Base-by-base conservation (phyloP, 208 protist species). In the Leishmania guyanensis region DNA sequence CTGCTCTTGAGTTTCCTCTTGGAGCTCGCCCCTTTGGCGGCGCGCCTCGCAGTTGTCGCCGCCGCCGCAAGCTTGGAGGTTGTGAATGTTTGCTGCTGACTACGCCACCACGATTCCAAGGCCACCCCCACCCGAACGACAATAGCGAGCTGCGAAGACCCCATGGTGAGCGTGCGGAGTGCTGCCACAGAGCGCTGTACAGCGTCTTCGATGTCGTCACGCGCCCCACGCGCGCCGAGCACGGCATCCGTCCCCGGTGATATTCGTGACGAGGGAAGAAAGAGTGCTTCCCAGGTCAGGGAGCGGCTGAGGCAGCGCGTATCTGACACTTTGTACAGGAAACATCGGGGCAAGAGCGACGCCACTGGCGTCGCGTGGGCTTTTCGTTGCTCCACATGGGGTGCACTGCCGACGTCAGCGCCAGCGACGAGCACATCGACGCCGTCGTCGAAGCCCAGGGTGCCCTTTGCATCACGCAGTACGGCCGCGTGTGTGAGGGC, bases 271-370 rank as follows among this genome's bases (percentile, higher is more conserved):
- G 72, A 33, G 36, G 64, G 60, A 0, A 29, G 22, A 16, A 85
- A 82, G n/a, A 85, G 82, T 6, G 82, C 22, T 10, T 80, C 77
- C 82, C 77, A 85, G 50, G 82, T 79, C n/a, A 85, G 70, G n/a
- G 26, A 64, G 43, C 82, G 77, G 29, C 50, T n/a, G 48, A 85
- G 20, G 54, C 82, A 85, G 39, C 82, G 82, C 48, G 77, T 75
- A 73, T 86, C 84, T 0, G 79, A 81, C 6, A 84, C 51, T 29
- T 80, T 68, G 79, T 79, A 85, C 39, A 85, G 82, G 46, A 81
- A 85, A 36, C 77, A 81, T 9, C 53, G 50, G 8, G 51, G 39
- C 56, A 29, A 26, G 12, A 65, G 74, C 17, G 39, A 10, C 20
- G 36, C 56, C 36, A 33, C 5, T 26, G 20, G 26, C 22, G 51